These are phyloP conservation scores for Leishmania martiniquensis DNA, from an alignment of 208 protist species.

Conservation along the genomic window DNA sequence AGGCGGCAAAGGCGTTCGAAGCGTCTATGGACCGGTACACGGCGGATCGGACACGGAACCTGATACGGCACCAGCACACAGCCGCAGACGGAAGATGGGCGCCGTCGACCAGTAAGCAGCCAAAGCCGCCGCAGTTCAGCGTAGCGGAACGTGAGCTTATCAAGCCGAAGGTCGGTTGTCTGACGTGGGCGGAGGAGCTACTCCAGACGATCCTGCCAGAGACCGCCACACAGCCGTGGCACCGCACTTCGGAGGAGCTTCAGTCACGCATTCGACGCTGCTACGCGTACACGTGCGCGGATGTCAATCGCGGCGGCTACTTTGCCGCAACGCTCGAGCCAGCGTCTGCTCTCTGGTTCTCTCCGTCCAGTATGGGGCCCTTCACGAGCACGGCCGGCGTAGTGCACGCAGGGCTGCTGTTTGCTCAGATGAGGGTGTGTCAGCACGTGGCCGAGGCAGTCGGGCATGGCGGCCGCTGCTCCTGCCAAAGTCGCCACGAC, in stretches of 20 bases:
- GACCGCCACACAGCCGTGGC: not conserved
- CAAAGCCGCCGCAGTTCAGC: not conserved
- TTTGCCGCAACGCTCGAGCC: slow-evolving; percentile 12
- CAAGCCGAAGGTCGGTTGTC: not conserved
- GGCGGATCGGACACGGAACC: not conserved
- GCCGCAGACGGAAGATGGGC: not conserved
- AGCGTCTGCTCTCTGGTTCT: not conserved
- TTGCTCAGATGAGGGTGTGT: slow-evolving; percentile 23
- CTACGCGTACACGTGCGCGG: slow-evolving; percentile 25
- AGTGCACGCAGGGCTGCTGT: slow-evolving; percentile 10
- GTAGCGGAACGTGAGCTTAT: not conserved
- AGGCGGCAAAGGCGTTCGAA: slow-evolving; percentile 11
- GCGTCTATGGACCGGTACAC: not conserved
- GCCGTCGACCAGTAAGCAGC: not conserved
- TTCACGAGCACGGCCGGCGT: slow-evolving; percentile 5
- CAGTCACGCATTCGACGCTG: slow-evolving; percentile 22
- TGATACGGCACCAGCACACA: not conserved
- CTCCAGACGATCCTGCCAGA: slow-evolving; percentile 13
- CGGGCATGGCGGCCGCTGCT: slow-evolving; percentile 1
- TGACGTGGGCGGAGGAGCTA: slow-evolving; percentile 18
- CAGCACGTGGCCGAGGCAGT: slow-evolving; percentile 28
- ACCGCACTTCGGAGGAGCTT: not conserved
- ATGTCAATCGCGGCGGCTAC: slow-evolving; percentile 21
- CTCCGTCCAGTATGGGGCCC: not conserved
- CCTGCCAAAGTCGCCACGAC: not conserved